Conservation (phyloP, 345 rosid species). For the Camelina hispida region DNA sequence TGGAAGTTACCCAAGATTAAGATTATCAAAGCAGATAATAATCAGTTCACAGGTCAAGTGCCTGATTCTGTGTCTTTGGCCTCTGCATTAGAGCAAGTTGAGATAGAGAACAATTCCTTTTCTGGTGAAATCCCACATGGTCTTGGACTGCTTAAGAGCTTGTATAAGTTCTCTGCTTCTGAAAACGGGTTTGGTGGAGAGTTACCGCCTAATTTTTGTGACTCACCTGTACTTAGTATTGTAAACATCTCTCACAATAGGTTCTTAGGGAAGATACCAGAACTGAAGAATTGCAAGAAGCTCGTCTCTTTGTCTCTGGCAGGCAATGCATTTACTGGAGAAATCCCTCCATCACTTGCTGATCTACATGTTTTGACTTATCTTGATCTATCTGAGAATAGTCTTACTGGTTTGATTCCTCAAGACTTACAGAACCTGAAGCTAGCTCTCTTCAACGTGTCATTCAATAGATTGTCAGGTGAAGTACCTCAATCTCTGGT, state of each 20-base stretch:
- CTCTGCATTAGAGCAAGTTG: slow-evolving; percentile 81
- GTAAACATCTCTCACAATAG: slow-evolving; percentile 76
- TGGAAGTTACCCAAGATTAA: slow-evolving; percentile 77
- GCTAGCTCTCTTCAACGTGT: slow-evolving; percentile 92
- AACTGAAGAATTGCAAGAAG: slow-evolving; percentile 77
- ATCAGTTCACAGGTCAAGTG: slow-evolving; percentile 66
- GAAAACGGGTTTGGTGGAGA: slow-evolving; percentile 67
- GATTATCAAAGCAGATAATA: slow-evolving; percentile 84
- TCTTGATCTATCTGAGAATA: slow-evolving; percentile 88
- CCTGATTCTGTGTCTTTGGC: slow-evolving; percentile 74
- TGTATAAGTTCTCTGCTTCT: slow-evolving; percentile 89
- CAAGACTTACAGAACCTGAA: slow-evolving; percentile 75
- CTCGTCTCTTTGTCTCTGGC: slow-evolving; percentile 86
- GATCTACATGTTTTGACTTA: slow-evolving; percentile 86
- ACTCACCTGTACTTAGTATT: slow-evolving; percentile 92
- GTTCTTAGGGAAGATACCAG: slow-evolving; percentile 79
- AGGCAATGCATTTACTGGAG: slow-evolving; percentile 64
- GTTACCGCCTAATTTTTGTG: slow-evolving; percentile 78
- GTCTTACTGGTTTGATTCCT: slow-evolving; percentile 80
- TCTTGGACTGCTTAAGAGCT: slow-evolving; percentile 76
- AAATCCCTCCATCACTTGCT: slow-evolving; percentile 73
- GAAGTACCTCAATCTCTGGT: slow-evolving; percentile 70
- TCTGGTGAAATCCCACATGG: slow-evolving; percentile 70
- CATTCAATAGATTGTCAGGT: slow-evolving; percentile 79
- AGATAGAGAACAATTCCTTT: slow-evolving; percentile 83